A percentile compares a stretch with the other conserved stretches of the same genome.
Evolutionary conservation across 345 rosid species (phyloP).

Genomic region (Reutealis trisperma): DNA sequence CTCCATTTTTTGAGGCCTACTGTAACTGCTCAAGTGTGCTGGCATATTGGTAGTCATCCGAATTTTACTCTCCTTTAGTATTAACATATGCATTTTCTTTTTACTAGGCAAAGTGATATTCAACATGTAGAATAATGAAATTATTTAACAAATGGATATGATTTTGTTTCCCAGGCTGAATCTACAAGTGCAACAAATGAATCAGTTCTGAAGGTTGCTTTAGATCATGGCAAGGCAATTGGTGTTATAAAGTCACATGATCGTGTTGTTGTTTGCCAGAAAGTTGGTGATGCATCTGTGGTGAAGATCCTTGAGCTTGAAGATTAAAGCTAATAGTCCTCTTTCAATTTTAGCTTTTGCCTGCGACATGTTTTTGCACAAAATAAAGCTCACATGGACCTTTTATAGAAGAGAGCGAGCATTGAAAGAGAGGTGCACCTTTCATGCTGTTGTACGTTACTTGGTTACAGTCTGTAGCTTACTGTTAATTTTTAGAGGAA

Average conservation of each 20-base stretch:
- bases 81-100: no score
- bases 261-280: constrained; percentile 91
- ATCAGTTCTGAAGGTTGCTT: constrained; percentile 84
- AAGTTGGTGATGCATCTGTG: constrained; percentile 88
- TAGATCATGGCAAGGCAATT: constrained; percentile 73
- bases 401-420: no score
- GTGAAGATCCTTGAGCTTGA: constrained; percentile 91
- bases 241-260: constrained; percentile 81
- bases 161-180: constrained; percentile 54
- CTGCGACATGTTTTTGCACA: no score
- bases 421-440: no score
- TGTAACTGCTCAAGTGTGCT: not conserved
- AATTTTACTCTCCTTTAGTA: no score
- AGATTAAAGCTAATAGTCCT: constrained; percentile 41
- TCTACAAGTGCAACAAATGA: constrained; percentile 78
- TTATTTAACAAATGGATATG: not conserved
- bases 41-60: not conserved
- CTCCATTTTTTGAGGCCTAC: no score
- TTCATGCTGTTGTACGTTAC: no score
- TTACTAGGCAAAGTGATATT: not conserved
- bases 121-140: not conserved
- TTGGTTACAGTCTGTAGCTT: no score
- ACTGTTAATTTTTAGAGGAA: no score
- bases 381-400: no score
- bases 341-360: no score